Conservation (phyloP, 495 filamentous ascomycete genomes). For the Aspergillus carlsbadensis region DNA sequence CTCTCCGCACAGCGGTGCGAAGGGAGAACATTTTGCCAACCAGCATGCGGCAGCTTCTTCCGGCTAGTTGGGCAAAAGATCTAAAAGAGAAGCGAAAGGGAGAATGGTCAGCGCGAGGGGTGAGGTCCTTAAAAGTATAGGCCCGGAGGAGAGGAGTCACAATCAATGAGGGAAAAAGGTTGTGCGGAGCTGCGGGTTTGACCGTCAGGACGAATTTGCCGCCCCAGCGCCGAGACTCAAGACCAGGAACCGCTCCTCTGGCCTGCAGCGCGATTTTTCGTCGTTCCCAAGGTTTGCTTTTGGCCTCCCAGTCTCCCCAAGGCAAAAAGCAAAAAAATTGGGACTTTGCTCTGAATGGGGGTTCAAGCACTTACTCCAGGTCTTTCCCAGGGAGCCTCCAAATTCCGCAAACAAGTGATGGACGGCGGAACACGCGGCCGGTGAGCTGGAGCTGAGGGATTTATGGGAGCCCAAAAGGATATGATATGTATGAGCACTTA, state of each 20-base stretch:
- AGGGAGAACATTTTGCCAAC: conserved; percentile 49
- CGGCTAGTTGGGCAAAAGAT: conserved; percentile 18
- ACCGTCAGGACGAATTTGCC: conserved; percentile 17
- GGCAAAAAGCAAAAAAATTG: neutral
- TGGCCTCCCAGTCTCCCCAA: neutral
- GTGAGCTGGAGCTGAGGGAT: conserved; percentile 11
- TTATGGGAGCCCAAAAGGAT: neutral
- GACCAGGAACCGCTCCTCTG: conserved; percentile 28
- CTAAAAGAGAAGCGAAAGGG: conserved; percentile 18
- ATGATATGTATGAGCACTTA: conserved; percentile 9
- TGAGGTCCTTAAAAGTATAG: neutral
- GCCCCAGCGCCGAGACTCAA: conserved; percentile 12
- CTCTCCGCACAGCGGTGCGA: conserved; percentile 53
- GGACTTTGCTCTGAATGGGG: neutral
- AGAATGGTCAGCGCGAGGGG: conserved; percentile 6
- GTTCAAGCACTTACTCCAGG: conserved; percentile 10
- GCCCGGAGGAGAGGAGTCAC: conserved; percentile 16
- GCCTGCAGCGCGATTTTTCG: conserved; percentile 18
- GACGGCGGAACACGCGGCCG: neutral
- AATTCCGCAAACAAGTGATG: conserved; percentile 2
- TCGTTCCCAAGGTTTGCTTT: conserved; percentile 6
- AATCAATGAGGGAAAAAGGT: conserved; percentile 19
- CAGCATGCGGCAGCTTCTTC: conserved; percentile 52
- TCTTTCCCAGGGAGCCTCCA: neutral
- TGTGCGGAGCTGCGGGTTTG: conserved; percentile 24